A percentile compares a stretch with the other conserved stretches of the same genome.
Conservation (phyloP, 768 basidiomycete species). For the Boletus sp. region DNA sequence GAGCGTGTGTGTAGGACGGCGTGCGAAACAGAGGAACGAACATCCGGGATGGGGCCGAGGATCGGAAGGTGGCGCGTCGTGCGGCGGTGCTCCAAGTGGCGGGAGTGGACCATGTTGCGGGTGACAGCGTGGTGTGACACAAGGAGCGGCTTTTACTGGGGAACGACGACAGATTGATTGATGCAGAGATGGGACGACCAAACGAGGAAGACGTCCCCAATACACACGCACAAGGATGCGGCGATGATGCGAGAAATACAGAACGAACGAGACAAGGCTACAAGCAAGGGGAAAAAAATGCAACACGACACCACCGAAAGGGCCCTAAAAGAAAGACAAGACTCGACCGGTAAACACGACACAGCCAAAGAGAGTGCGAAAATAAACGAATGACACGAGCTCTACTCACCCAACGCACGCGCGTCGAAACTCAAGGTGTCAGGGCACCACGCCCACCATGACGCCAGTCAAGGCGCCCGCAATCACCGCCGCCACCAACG, state of each 20-base stretch:
- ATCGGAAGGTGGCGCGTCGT: background rate
- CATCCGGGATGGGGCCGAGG: background rate
- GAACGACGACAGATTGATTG: background rate
- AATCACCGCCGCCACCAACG: constrained; percentile 43
- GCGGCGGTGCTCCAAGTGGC: background rate
- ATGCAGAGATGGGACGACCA: background rate
- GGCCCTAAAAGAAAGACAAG: background rate
- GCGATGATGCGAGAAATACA: constrained; percentile 13
- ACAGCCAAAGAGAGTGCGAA: background rate
- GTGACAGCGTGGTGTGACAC: background rate
- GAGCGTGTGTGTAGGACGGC: background rate
- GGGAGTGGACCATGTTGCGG: background rate
- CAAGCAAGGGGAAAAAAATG: background rate
- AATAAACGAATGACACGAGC: background rate
- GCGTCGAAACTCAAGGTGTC: background rate
- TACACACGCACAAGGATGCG: background rate
- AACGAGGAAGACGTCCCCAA: background rate
- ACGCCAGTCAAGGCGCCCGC: constrained; percentile 34
- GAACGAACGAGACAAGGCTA: background rate
- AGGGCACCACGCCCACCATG: constrained; percentile 17
- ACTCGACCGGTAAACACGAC: background rate
- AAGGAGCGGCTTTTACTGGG: background rate
- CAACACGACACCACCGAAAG: background rate
- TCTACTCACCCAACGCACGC: background rate
- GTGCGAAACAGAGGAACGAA: background rate